Base-by-base conservation (phyloP, 2,329 filamentous ascomycete species). In the Cladosporium halotolerans region DNA sequence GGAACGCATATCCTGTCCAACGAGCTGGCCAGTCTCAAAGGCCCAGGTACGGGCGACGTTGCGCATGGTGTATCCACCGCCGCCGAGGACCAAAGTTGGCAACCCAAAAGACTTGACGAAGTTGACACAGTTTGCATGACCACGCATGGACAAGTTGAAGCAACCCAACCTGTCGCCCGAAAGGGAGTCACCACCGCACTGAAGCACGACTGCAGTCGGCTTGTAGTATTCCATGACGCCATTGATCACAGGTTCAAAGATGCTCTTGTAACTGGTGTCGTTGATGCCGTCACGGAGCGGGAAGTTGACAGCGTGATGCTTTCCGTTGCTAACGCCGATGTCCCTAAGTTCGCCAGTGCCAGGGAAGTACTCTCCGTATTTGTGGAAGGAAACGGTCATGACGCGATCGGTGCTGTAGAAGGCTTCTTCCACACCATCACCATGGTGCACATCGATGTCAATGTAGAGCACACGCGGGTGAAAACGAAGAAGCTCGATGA, bases 1-100 rank as follows among this genome's bases (percentile, higher is more conserved):
- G 4, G 86, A 79, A 9, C 83, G 79, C 79, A 97, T 88, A 31
- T 88, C 80, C 56, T 91, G 83, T 28, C 88, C 88, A 16, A 96
- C 88, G 8, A 97, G 79, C 55, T 90, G 80, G 60, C 92, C 92
- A 1, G 76, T 78, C 82, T 96, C 74, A 62, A 76, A 81, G 18
- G 76, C 76, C 82, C 80, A 84, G 1, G 82, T 85, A 45, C 82
- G 76, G 11, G 76, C 75, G 18, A 78, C 61, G 72, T 86, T 86
- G 50, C 83, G 76, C 81, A 86, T 86, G 1, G 83, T 86, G 63
- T 86, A 86, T 38, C 83, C 83, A 60, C 83, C 83, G 39, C 83
- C 83, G 45, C 83, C 83, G 8, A 86, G 74, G 9, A 86, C 79
- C 55, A 86, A 73, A 1, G 82, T 82, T 0, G 83, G 83, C 14